phyloP scores from a whole-genome alignment of 352 stramenopile genomes.

The Phytophthora multivora region DNA sequence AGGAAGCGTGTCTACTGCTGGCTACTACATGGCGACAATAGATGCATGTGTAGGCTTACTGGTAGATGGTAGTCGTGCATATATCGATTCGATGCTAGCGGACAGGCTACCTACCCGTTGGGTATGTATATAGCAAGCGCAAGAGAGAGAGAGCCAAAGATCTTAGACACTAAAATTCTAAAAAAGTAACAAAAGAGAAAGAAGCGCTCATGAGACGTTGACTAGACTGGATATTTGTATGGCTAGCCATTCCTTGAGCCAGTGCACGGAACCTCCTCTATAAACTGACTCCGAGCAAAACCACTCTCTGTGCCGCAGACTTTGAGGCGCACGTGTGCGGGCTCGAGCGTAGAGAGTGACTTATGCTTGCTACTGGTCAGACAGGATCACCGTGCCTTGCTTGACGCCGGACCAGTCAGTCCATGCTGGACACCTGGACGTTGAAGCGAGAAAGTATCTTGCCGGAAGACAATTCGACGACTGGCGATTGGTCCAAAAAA shows the following conservation, averaged over 20 bases:
- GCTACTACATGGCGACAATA: constrained; percentile 3
- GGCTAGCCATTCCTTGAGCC: constrained; percentile 1
- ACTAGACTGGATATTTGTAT: constrained; percentile 11
- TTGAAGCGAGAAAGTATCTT: constrained; percentile 27
- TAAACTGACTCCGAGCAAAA: not conserved
- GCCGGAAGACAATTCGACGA: constrained; percentile 11
- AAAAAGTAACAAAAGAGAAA: constrained; percentile 14
- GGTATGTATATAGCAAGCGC: no score
- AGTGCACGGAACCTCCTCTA: not conserved
- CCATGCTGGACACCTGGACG: not conserved
- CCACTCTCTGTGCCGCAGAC: not conserved
- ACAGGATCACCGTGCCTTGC: not conserved
- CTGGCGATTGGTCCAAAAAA: constrained; percentile 13
- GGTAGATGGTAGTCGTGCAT: not conserved
- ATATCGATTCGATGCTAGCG: not conserved
- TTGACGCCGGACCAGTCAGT: not conserved
- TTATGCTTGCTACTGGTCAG: constrained; percentile 4
- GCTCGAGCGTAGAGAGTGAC: constrained; percentile 14
- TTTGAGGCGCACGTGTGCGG: not conserved
- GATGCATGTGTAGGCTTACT: not conserved
- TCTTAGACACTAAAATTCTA: constrained; percentile 22
- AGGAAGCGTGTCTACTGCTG: constrained; percentile 1
- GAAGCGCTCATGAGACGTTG: not conserved
- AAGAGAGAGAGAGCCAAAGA: constrained; percentile 4
- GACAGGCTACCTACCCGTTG: not conserved